Percentiles rank a stretch among this genome's conserved stretches.
Conservation (phyloP, 2,329 filamentous ascomycete species). For the Diplodia corticola region DNA sequence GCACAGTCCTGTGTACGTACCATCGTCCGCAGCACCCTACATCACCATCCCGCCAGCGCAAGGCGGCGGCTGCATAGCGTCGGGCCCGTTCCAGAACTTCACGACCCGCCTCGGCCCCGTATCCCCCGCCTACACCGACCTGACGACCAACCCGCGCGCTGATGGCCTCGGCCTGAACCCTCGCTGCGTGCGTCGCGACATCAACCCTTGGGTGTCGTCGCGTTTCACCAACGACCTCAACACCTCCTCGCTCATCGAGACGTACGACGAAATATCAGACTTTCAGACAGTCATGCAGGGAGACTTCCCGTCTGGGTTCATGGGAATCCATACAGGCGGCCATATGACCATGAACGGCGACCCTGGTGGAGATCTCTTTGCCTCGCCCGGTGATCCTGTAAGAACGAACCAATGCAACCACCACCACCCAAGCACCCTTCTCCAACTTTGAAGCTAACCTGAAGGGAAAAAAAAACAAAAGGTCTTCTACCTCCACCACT, state of each 20-base stretch:
- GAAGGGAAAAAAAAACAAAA: neutral
- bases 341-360: slow-evolving; percentile 52
- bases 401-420: neutral
- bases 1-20: slow-evolving; percentile 26
- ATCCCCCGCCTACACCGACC: slow-evolving; percentile 35
- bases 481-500: slow-evolving; percentile 51
- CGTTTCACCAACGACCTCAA: slow-evolving; percentile 31
- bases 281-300: slow-evolving; percentile 45
- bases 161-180: slow-evolving; percentile 40
- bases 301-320: slow-evolving; percentile 37
- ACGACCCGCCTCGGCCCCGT: slow-evolving; percentile 52
- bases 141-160: slow-evolving; percentile 31
- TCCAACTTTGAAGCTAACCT: neutral
- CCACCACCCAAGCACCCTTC: neutral
- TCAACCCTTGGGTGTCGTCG: slow-evolving; percentile 33
- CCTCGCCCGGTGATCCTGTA: slow-evolving; percentile 47
- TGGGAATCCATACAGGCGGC: slow-evolving; percentile 49
- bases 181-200: slow-evolving; percentile 42
- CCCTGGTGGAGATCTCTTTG: slow-evolving; percentile 48
- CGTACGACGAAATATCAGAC: slow-evolving; percentile 31
- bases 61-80: slow-evolving; percentile 57
- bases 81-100: slow-evolving; percentile 54
- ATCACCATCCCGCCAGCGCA: slow-evolving; percentile 51
- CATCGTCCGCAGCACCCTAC: slow-evolving; percentile 27
- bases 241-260: slow-evolving; percentile 30